phyloP scores from a whole-genome alignment of 768 basidiomycete genomes.

The Mycena albidolilacea region DNA sequence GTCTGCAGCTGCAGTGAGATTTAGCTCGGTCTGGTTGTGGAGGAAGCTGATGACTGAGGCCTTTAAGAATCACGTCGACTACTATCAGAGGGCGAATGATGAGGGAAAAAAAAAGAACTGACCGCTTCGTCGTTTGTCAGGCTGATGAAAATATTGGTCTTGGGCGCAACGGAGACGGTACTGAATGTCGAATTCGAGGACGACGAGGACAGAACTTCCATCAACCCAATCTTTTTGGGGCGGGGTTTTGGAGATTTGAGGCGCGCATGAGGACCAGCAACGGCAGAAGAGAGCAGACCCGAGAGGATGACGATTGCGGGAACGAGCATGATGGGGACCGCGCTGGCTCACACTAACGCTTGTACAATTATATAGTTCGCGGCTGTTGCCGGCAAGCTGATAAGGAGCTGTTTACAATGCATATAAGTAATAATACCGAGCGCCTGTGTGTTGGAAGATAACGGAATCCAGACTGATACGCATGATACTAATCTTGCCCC shows the following conservation, averaged over 20 bases:
- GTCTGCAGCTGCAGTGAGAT: conserved; percentile 39
- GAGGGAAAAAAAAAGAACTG: conserved; percentile 5
- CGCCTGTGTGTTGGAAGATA: too few relatives aligned
- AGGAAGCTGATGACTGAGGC: conserved; percentile 41
- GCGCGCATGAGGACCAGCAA: conserved; percentile 37
- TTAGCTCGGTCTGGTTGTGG: conserved; percentile 40
- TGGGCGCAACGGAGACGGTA: conserved; percentile 26
- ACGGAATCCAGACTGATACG: too few relatives aligned
- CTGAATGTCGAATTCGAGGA: conserved; percentile 32
- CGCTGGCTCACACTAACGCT: neutral
- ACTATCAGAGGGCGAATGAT: conserved; percentile 8
- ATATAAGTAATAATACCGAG: too few relatives aligned
- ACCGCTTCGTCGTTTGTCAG: conserved; percentile 40
- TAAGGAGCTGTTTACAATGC: neutral
- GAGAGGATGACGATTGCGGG: conserved; percentile 14
- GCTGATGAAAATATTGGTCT: conserved; percentile 39
- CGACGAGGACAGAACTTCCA: conserved; percentile 25
- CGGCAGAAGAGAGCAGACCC: conserved; percentile 21
- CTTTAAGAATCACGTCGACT: conserved; percentile 5
- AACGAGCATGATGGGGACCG: conserved; percentile 26
- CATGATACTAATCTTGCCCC: too few relatives aligned
- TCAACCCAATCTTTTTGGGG: conserved; percentile 16
- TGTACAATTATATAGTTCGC: neutral
- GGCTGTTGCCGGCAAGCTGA: neutral
- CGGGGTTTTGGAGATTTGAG: conserved; percentile 28